A percentile compares a stretch with the other conserved stretches of the same genome.
These are phyloP conservation scores for Pestalotiopsis sp. DNA, from an alignment of 2,329 filamentous ascomycete species.

Conservation along the genomic window DNA sequence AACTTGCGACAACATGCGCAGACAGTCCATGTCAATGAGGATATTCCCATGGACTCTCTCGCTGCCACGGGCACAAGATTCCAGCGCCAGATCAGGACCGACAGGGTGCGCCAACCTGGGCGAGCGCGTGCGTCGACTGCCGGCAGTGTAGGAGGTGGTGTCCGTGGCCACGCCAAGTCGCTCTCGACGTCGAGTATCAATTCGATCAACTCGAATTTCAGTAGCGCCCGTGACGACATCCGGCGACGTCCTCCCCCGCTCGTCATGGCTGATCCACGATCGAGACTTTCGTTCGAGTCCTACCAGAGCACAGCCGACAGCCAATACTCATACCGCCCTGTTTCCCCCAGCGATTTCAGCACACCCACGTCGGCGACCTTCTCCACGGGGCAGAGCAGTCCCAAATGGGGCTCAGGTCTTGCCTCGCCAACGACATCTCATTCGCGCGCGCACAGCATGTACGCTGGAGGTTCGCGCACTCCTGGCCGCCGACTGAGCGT, in stretches of 20 bases:
- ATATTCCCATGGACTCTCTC: conserved; percentile 90
- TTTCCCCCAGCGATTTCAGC: conserved; percentile 73
- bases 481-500: conserved; percentile 79
- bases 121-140: conserved; percentile 77
- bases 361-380: conserved; percentile 85
- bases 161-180: conserved; percentile 79
- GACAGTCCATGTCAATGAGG: conserved; percentile 96
- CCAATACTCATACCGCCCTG: conserved; percentile 65
- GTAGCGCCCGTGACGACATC: conserved; percentile 58
- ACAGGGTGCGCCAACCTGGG: conserved; percentile 74
- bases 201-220: conserved; percentile 68
- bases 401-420: conserved; percentile 67
- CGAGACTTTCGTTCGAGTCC: conserved; percentile 67
- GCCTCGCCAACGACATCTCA: conserved; percentile 73
- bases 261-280: conserved; percentile 76
- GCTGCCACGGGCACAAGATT: conserved; percentile 91
- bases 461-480: conserved; percentile 58
- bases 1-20: conserved; percentile 96
- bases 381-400: conserved; percentile 74
- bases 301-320: conserved; percentile 65
- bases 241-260: conserved; percentile 76
- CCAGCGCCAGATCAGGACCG: conserved; percentile 87
- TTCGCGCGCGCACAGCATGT: conserved; percentile 72
- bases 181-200: conserved; percentile 83
- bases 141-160: conserved; percentile 69